Evolutionary conservation across 495 filamentous ascomycete genomes (phyloP), one percentile per base, ranked within the genome.

Genomic region (Chaetomium tenue): DNA sequence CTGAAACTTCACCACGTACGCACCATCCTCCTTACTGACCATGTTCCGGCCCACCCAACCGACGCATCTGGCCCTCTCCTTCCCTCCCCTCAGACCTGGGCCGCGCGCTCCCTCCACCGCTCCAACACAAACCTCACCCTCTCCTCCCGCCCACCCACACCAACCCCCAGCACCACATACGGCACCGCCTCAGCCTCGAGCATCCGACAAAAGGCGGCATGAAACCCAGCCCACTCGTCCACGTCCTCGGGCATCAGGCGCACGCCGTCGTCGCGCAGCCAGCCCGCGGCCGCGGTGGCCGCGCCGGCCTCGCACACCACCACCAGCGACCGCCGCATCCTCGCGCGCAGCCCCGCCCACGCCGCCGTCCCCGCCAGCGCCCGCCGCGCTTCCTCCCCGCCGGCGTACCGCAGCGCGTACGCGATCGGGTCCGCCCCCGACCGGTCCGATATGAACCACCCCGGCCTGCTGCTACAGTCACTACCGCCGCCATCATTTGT

Each of bases 381-480:
- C 3, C 67, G 30, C 7, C 70, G 71, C 3, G 69, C 76, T 2
- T 70, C 28, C 28, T 30, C 28, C 28, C 6, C 28, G 2, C 69
- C 75, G 12, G 76, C 76, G 61, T 79, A 79, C 6, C 71, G 72
- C 25, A 62, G 52, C 13, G 79, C 74, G 63, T 84, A 84, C 18
- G 77, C 74, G 18, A 84, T 65, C 15, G 82, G 78, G 60, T 84
- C 83, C 7, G 81, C 56, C 1, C 74, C 81, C 6, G 82, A 84
- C 8, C 83, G 74, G 66, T 84, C 83, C 0, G 82, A 81, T 59
- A 84, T 75, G 67, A 79, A 78, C 79, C 81, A 82, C 25, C 37
- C 12, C 48, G 37, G 15, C 30, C 16, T 4, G 68, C 7, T 30
- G 26, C 46, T 9, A 0, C n/a, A 3, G 33, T 37, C 5, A 8